Percentiles rank a stretch among this genome's conserved stretches.
phyloP scores from a whole-genome alignment of 1,139 yeast genomes.

The Pneumocystis sp. region DNA sequence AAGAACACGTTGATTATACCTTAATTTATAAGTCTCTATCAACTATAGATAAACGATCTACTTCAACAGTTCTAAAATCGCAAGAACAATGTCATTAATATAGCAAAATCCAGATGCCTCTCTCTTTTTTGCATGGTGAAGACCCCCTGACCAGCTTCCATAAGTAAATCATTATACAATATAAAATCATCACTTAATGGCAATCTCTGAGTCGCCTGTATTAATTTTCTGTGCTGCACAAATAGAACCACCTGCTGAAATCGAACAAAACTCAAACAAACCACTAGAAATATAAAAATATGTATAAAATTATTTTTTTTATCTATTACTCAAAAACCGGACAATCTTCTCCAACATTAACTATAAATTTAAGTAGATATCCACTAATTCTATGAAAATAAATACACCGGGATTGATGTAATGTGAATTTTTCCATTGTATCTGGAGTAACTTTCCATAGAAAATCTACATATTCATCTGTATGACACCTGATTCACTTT shows the following conservation, averaged over 20 bases:
- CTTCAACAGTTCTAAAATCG: constrained; percentile 69
- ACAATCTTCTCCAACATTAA: constrained; percentile 9
- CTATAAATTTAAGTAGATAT: not conserved
- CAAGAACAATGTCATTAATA: constrained; percentile 72
- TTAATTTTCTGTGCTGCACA: constrained; percentile 9
- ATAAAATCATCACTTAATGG: constrained; percentile 2
- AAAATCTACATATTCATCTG: constrained; percentile 8
- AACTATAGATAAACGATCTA: constrained; percentile 85
- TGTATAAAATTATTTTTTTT: not conserved
- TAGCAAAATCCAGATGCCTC: constrained; percentile 95
- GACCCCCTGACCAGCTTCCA: constrained; percentile 15
- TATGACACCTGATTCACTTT: not conserved
- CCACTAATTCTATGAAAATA: not conserved
- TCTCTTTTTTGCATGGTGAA: constrained; percentile 87
- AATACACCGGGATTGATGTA: constrained; percentile 7
- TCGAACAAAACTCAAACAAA: constrained; percentile 7
- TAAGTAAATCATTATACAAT: not conserved
- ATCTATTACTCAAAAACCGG: constrained; percentile 4
- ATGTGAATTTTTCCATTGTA: constrained; percentile 7
- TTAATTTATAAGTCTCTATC: constrained; percentile 42
- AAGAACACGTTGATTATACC: constrained; percentile 21
- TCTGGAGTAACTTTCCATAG: constrained; percentile 10
- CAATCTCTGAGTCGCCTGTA: constrained; percentile 7
- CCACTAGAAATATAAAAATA: not conserved
- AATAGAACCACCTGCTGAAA: constrained; percentile 9